These are phyloP conservation scores for Micromonas pusilla DNA, from an alignment of 139 green algal species.

Conservation along the genomic window DNA sequence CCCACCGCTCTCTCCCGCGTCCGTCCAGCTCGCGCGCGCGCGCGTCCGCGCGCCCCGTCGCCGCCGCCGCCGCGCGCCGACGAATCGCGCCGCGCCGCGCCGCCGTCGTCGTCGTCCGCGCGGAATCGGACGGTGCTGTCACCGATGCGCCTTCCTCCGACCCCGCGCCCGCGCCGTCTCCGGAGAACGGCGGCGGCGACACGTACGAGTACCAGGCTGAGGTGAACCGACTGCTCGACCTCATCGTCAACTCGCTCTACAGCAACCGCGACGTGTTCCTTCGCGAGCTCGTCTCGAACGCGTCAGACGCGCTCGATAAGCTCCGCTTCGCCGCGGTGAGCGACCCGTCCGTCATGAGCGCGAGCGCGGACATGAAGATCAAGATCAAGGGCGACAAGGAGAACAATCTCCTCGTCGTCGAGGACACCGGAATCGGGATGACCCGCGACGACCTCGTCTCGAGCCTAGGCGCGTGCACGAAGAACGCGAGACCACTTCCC, in stretches of 20 bases:
- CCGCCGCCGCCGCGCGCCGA: no score
- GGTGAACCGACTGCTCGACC: constrained; percentile 93
- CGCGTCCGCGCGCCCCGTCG: no score
- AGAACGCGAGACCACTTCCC: no score
- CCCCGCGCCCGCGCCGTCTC: no score
- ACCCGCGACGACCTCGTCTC: constrained; percentile 80
- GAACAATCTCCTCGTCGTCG: constrained; percentile 75
- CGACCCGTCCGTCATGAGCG: constrained; percentile 51
- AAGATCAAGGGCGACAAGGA: constrained; percentile 76
- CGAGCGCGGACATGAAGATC: constrained; percentile 75
- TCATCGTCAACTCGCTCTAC: constrained; percentile 99
- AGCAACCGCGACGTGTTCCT: constrained; percentile 65
- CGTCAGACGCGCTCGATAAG: constrained; percentile 94
- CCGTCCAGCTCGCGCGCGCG: no score
- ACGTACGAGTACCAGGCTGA: constrained; percentile 72
- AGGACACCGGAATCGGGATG: constrained; percentile 91
- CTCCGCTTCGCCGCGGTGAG: constrained; percentile 67
- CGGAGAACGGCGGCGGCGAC: constrained; percentile 47
- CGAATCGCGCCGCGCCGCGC: no score
- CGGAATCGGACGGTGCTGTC: no score
- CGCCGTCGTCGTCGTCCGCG: no score
- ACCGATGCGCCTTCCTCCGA: constrained; percentile 35
- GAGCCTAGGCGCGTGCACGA: constrained; percentile 86
- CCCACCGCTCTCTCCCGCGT: no score
- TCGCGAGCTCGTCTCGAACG: constrained; percentile 87